These are phyloP conservation scores for Emericellopsis terricola DNA, from an alignment of 495 filamentous ascomycete species.

Conservation along the genomic window DNA sequence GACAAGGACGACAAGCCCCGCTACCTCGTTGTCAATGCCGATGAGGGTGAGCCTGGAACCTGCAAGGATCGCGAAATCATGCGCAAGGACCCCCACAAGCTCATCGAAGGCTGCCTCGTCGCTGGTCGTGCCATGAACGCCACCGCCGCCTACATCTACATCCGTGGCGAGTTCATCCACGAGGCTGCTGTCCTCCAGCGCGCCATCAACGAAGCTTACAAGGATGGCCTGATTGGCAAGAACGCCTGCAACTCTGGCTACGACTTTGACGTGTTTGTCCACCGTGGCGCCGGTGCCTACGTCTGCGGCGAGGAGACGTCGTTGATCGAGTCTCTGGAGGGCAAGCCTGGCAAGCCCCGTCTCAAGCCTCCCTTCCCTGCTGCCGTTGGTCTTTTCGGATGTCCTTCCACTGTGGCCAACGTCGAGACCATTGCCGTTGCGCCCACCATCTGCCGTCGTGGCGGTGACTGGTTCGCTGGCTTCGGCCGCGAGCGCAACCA, in stretches of 20 bases:
- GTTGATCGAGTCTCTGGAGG: slow-evolving; percentile 92
- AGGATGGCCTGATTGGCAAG: slow-evolving; percentile 85
- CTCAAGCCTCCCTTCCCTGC: slow-evolving; percentile 98
- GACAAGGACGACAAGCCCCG: slow-evolving; percentile 92
- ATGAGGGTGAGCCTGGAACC: slow-evolving; percentile 96
- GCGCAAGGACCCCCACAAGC: slow-evolving; percentile 98
- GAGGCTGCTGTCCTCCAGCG: slow-evolving; percentile 86
- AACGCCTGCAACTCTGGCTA: slow-evolving; percentile 94
- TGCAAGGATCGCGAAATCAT: slow-evolving; percentile 99
- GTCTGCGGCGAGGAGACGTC: slow-evolving; percentile 97
- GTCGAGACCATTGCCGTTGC: slow-evolving; percentile 94
- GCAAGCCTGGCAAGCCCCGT: slow-evolving; percentile 94
- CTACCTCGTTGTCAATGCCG: slow-evolving; percentile 94
- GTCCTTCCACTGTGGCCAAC: slow-evolving; percentile 93
- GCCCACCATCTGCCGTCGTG: slow-evolving; percentile 88
- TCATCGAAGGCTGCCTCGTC: slow-evolving; percentile 91
- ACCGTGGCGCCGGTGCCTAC: slow-evolving; percentile 94
- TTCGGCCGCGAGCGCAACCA: slow-evolving; percentile 92
- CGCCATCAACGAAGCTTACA: slow-evolving; percentile 94
- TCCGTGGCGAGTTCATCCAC: slow-evolving; percentile 95
- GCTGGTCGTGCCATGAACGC: slow-evolving; percentile 96
- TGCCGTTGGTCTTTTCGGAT: slow-evolving; percentile 91
- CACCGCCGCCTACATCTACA: slow-evolving; percentile 97
- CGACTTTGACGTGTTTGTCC: slow-evolving; percentile 93
- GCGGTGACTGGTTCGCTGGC: slow-evolving; percentile 74